phyloP scores from a whole-genome alignment of 208 protist species.

The Trypanosoma congolense region DNA sequence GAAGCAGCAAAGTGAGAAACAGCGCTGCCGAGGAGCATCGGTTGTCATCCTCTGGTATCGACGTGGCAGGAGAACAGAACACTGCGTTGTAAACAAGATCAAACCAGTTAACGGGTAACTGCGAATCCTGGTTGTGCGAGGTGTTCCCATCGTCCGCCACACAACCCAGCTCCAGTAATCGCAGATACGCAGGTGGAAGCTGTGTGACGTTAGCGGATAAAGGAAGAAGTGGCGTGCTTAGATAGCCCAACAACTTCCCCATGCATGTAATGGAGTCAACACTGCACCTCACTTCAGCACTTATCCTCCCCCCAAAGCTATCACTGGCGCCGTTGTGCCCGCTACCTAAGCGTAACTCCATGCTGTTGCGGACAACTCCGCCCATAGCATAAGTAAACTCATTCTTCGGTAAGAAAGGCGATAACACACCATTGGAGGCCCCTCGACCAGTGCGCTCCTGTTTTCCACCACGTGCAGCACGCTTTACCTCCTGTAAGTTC shows the following conservation, averaged over 20 bases:
- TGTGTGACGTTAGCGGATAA: conserved; percentile 1
- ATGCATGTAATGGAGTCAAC: conserved; percentile 13
- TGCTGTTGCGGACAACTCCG: conserved; percentile 5
- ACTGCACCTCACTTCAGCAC: too few relatives aligned
- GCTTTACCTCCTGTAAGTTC: conserved; percentile 26
- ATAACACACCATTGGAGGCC: conserved; percentile 25
- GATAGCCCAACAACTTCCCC: conserved; percentile 25
- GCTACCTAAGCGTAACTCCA: conserved; percentile 8
- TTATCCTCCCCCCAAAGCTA: too few relatives aligned
- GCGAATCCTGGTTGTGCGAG: conserved; percentile 2
- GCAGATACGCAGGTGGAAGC: conserved; percentile 17
- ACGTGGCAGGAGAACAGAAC: conserved; percentile 12
- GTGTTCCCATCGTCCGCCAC: not conserved
- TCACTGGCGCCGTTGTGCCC: conserved; percentile 9
- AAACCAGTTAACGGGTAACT: conserved; percentile 45
- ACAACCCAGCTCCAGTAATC: conserved; percentile 9
- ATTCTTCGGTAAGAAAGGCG: conserved; percentile 26
- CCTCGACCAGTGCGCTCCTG: conserved; percentile 30
- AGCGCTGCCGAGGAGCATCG: conserved; percentile 23
- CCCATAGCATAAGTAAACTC: conserved; percentile 23
- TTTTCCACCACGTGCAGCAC: conserved; percentile 2
- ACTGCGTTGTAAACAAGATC: conserved; percentile 36
- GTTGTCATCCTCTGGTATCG: conserved; percentile 3
- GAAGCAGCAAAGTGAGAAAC: conserved; percentile 29
- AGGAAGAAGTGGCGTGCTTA: conserved; percentile 15